A percentile compares a stretch with the other conserved stretches of the same genome.
These are phyloP conservation scores for Russula brevipes DNA, from an alignment of 768 basidiomycete genomes.

Conservation along the genomic window DNA sequence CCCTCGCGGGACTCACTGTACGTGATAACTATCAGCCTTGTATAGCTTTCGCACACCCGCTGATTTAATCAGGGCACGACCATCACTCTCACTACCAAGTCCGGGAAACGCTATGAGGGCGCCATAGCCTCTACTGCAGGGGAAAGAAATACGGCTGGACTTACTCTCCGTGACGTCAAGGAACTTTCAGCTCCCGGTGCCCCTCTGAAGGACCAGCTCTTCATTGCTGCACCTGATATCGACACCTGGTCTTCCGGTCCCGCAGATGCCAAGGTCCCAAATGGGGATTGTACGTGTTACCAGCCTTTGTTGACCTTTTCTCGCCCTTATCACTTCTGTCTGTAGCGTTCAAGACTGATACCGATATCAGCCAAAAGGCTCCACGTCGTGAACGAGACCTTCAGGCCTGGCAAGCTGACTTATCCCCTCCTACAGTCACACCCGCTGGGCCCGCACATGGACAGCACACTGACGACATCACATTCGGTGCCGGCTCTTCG, in stretches of 20 bases:
- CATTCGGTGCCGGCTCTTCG: slow-evolving; percentile 55
- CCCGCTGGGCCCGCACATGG: slow-evolving; percentile 29
- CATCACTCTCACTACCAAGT: slow-evolving; percentile 69
- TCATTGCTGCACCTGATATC: slow-evolving; percentile 69
- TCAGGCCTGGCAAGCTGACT: slow-evolving; percentile 66
- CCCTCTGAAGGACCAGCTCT: slow-evolving; percentile 63
- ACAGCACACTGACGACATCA: slow-evolving; percentile 54
- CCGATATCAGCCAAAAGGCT: slow-evolving; percentile 63
- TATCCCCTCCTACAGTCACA: slow-evolving; percentile 31
- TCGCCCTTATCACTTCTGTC: slow-evolving; percentile 1
- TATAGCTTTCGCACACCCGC: slow-evolving; percentile 19
- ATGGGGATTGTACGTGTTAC: slow-evolving; percentile 62
- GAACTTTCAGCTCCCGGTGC: slow-evolving; percentile 62
- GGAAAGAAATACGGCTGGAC: slow-evolving; percentile 66
- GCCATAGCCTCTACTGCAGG: slow-evolving; percentile 53
- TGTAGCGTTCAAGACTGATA: slow-evolving; percentile 72
- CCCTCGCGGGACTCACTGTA: slow-evolving; percentile 67
- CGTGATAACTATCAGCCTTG: slow-evolving; percentile 32
- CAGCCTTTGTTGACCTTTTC: slow-evolving; percentile 1
- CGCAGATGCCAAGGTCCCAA: slow-evolving; percentile 61
- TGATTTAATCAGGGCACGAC: slow-evolving; percentile 57
- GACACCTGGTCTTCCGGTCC: slow-evolving; percentile 70
- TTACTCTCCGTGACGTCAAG: slow-evolving; percentile 73
- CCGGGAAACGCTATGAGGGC: slow-evolving; percentile 68
- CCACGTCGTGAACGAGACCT: slow-evolving; percentile 65